phyloP scores from a whole-genome alignment of 345 rosid species.

The Dimocarpus longan region DNA sequence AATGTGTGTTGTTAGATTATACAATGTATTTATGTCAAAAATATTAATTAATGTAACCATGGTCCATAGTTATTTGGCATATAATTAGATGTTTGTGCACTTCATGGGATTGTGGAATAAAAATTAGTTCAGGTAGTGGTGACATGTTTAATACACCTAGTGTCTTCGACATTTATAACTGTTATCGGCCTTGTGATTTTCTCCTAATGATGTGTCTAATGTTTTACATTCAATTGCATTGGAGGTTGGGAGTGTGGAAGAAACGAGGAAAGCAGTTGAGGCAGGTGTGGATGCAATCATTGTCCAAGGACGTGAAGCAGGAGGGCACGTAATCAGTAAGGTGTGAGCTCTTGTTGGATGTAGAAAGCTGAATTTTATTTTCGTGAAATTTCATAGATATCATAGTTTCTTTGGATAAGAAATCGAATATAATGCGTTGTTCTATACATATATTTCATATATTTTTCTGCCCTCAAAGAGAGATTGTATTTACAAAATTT shows the following conservation, averaged over 20 bases:
- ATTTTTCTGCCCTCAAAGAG: neutral
- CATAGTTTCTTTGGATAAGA: neutral
- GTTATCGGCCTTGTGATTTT: neutral
- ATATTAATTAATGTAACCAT: neutral
- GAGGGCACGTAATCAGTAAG: constrained; percentile 88
- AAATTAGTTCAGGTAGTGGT: neutral
- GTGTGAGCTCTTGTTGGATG: constrained; percentile 27
- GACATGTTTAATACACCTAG: neutral
- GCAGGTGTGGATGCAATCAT: constrained; percentile 84
- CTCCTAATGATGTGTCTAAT: constrained; percentile 5
- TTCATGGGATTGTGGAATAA: neutral
- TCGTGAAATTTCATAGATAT: neutral
- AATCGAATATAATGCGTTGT: neutral
- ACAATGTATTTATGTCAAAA: neutral
- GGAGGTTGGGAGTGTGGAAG: constrained; percentile 75
- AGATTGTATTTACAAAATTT: neutral
- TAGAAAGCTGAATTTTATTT: neutral
- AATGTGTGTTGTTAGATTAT: too few relatives aligned
- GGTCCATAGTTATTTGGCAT: neutral
- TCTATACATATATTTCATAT: neutral
- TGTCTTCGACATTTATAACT: neutral
- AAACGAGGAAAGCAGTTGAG: constrained; percentile 54
- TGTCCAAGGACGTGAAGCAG: constrained; percentile 90
- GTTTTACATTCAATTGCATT: constrained; percentile 10
- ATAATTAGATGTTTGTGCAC: neutral